A percentile compares a stretch with the other conserved stretches of the same genome.
Evolutionary conservation across 2,329 filamentous ascomycete species (phyloP).

Genomic region (Myrmaecium sp.): DNA sequence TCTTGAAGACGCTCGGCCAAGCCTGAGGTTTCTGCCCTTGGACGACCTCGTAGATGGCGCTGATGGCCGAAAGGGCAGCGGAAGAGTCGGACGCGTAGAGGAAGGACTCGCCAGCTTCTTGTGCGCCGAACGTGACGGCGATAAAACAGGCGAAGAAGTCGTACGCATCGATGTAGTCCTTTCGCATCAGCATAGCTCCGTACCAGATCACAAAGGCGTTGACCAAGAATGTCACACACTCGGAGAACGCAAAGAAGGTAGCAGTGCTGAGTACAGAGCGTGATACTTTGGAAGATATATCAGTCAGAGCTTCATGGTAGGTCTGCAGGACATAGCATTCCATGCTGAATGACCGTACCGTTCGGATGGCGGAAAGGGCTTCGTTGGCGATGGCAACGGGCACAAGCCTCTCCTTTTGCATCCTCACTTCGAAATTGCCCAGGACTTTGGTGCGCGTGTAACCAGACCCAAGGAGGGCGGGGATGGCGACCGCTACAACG

Average conservation of each 20-base stretch:
- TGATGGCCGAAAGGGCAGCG: neutral
- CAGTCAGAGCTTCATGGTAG: constrained; percentile 20
- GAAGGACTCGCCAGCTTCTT: constrained; percentile 50
- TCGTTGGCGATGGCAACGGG: constrained; percentile 24
- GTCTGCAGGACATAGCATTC: constrained; percentile 19
- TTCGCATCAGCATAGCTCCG: constrained; percentile 28
- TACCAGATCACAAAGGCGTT: constrained; percentile 57
- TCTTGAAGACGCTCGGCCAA: constrained; percentile 27
- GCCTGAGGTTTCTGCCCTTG: too few relatives aligned
- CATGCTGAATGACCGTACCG: constrained; percentile 22
- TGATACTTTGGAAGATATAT: constrained; percentile 22
- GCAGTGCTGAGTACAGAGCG: too few relatives aligned
- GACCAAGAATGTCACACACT: constrained; percentile 33
- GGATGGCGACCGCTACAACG: constrained; percentile 64
- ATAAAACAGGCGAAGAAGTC: constrained; percentile 46
- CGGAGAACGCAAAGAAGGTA: constrained; percentile 3
- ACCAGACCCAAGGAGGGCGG: constrained; percentile 59
- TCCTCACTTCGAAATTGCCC: constrained; percentile 53
- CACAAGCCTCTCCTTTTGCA: constrained; percentile 21
- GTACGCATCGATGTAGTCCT: constrained; percentile 30
- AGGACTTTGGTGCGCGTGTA: constrained; percentile 78
- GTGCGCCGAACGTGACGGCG: constrained; percentile 49
- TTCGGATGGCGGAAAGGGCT: constrained; percentile 25
- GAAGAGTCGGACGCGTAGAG: constrained; percentile 30
- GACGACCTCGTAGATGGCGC: constrained; percentile 2